Evolutionary conservation across 164 flowering plant genomes (phyloP).

Genomic region (Malania oleifera): DNA sequence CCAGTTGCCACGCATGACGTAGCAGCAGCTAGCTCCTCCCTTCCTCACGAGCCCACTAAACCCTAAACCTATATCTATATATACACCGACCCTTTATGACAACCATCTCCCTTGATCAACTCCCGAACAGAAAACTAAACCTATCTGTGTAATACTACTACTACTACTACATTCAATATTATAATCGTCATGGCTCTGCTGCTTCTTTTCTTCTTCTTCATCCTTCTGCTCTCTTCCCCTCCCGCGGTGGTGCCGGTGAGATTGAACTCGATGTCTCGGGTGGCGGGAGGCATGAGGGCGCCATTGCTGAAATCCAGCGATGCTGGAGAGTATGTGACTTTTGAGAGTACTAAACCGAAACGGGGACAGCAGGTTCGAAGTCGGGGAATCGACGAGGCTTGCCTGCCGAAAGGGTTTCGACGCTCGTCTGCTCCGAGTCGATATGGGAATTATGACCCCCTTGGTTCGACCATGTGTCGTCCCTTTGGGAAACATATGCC

Average conservation of each 20-base stretch:
- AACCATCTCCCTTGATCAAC: neutral
- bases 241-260: neutral
- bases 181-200: slow-evolving; percentile 11
- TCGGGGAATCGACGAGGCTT: slow-evolving; percentile 21
- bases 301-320: slow-evolving; percentile 10
- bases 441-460: slow-evolving; percentile 32
- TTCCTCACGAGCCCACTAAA: slow-evolving; percentile 36
- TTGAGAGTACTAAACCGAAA: slow-evolving; percentile 15
- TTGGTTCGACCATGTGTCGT: slow-evolving; percentile 26
- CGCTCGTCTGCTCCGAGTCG: slow-evolving; percentile 50
- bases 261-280: neutral
- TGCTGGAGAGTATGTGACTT: slow-evolving; percentile 6
- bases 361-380: neutral
- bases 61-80: no score
- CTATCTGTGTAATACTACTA: slow-evolving; percentile 4
- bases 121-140: neutral
- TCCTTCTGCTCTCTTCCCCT: slow-evolving; percentile 19
- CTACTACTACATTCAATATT: no score
- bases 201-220: no score
- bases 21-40: slow-evolving; percentile 4
- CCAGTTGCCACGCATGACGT: slow-evolving; percentile 23
- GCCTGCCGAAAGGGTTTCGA: slow-evolving; percentile 54
- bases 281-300: slow-evolving; percentile 12
- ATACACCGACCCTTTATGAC: neutral
- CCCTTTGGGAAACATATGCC: neutral